A percentile compares a stretch with the other conserved stretches of the same genome.
These are phyloP conservation scores for Pelargonium australe DNA, from an alignment of 441 rosid genomes.

Conservation along the genomic window DNA sequence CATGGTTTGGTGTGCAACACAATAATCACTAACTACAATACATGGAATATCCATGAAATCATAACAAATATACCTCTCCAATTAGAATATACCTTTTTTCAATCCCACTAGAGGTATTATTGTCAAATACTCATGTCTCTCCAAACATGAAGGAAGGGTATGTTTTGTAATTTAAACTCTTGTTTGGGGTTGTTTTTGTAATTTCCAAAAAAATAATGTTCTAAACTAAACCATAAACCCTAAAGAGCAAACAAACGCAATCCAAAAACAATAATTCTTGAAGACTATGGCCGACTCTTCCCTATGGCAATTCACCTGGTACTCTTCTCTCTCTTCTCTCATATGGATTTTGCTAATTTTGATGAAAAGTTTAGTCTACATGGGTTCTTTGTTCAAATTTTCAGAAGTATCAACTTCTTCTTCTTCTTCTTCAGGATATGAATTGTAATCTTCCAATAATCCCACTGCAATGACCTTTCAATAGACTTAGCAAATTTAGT, in stretches of 20 bases:
- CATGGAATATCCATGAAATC: too few species aligned
- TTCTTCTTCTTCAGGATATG: not conserved
- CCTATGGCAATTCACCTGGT: not conserved
- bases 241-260: not conserved
- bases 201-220: not conserved
- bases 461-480: too few species aligned
- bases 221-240: not conserved
- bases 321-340: not conserved
- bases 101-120: too few species aligned
- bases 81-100: too few species aligned
- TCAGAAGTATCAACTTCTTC: not conserved
- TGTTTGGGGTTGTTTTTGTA: not conserved
- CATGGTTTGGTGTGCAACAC: too few species aligned
- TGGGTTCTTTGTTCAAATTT: not conserved
- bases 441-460: too few species aligned
- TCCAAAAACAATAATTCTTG: not conserved
- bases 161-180: not conserved
- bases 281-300: not conserved
- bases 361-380: not conserved
- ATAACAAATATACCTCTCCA: too few species aligned
- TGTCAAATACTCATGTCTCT: not conserved
- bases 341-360: not conserved
- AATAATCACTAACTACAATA: too few species aligned
- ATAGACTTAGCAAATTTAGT: too few species aligned
- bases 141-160: not conserved